Conservation (phyloP, 352 stramenopile species). For the Globisporangium mamillatum region DNA sequence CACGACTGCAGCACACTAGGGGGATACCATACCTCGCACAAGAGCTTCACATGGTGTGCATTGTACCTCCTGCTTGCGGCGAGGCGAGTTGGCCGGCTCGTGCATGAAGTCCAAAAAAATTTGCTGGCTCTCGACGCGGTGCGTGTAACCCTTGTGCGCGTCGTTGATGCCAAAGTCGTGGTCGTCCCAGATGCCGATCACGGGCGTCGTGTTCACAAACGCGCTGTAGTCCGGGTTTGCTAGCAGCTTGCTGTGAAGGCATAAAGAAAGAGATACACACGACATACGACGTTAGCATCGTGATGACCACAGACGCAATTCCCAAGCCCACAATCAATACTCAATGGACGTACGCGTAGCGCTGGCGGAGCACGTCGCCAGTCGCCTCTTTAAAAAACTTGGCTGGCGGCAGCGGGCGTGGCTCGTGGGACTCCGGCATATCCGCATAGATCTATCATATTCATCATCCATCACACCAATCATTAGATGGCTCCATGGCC, state of each 20-base stretch:
- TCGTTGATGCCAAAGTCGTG: conserved; percentile 92
- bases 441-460: conserved; percentile 71
- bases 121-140: conserved; percentile 77
- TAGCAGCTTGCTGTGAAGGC: conserved; percentile 42
- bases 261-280: neutral
- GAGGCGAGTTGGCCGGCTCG: conserved; percentile 66
- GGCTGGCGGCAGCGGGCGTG: conserved; percentile 33
- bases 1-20: neutral
- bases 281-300: neutral
- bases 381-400: conserved; percentile 68
- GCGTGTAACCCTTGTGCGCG: conserved; percentile 65
- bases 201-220: conserved; percentile 59
- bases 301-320: neutral
- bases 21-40: neutral
- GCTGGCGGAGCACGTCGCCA: conserved; percentile 41
- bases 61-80: conserved; percentile 66
- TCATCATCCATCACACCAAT: neutral
- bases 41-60: too few relatives aligned
- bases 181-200: conserved; percentile 90
- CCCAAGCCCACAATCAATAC: neutral
- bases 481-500: neutral
- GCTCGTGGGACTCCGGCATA: conserved; percentile 48
- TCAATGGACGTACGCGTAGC: conserved; percentile 50
- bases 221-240: conserved; percentile 62
- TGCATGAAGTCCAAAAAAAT: conserved; percentile 86